phyloP scores from a whole-genome alignment of 2,329 filamentous ascomycete genomes.

The Fusarium buharicum region DNA sequence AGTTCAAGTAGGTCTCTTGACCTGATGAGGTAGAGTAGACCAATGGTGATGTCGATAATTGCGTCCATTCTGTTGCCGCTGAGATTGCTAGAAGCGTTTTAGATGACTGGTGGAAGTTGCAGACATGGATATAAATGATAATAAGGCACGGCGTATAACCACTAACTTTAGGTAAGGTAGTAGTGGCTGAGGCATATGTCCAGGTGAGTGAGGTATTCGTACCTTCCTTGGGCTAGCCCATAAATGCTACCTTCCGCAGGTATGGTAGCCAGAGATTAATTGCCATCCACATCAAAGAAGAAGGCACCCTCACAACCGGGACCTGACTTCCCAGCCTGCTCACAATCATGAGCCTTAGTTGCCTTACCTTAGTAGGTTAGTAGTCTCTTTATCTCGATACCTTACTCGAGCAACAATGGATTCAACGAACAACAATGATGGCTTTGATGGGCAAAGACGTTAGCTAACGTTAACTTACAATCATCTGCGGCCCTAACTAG shows the following conservation, averaged over 20 bases:
- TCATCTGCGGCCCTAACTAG: conserved; percentile 23
- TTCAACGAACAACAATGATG: no score
- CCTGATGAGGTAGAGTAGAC: background rate
- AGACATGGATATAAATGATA: background rate
- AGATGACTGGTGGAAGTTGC: background rate
- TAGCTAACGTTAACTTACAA: conserved; percentile 1
- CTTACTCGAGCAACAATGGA: no score
- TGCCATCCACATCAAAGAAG: background rate
- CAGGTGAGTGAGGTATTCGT: no score
- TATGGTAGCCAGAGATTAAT: background rate
- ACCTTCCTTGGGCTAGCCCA: background rate
- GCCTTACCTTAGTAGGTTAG: no score
- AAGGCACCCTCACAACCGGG: conserved; percentile 18
- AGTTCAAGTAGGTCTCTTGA: background rate
- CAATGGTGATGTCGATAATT: background rate
- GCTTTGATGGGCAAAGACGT: background rate
- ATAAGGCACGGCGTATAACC: no score
- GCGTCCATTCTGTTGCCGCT: background rate
- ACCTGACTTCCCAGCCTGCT: conserved; percentile 1
- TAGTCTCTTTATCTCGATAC: no score
- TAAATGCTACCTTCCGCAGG: background rate
- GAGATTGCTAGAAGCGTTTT: background rate
- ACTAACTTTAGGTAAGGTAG: no score
- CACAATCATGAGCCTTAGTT: no score
- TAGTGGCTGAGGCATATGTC: no score